Evolutionary conservation across 768 basidiomycete species (phyloP).

Genomic region (Leccinum rimulosum): DNA sequence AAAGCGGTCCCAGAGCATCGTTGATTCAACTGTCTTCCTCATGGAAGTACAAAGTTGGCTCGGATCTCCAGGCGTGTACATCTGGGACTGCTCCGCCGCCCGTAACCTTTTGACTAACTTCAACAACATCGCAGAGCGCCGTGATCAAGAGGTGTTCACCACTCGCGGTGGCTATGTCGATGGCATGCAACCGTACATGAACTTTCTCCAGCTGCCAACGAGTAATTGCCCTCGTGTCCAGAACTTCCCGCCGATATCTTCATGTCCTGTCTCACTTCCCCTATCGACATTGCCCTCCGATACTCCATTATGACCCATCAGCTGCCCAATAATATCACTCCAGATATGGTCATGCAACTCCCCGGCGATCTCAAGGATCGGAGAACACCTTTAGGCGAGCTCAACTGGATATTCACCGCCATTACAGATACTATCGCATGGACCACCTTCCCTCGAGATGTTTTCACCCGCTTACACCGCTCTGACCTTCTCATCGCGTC

Average conservation of each 20-base stretch:
- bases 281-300: constrained; percentile 95
- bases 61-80: constrained; percentile 92
- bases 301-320: constrained; percentile 91
- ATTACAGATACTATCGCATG: constrained; percentile 99
- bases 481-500: constrained; percentile 96
- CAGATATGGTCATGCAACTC: constrained; percentile 91
- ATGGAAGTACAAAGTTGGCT: constrained; percentile 93
- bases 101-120: constrained; percentile 92
- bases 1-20: background rate
- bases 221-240: constrained; percentile 90
- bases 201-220: constrained; percentile 92
- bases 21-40: constrained; percentile 58
- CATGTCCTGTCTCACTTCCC: constrained; percentile 95
- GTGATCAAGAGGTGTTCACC: constrained; percentile 64
- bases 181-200: constrained; percentile 67
- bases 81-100: constrained; percentile 99
- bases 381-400: constrained; percentile 92
- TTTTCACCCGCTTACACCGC: constrained; percentile 91
- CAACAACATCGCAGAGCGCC: constrained; percentile 70
- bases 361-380: constrained; percentile 97
- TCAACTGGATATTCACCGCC: constrained; percentile 99
- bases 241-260: constrained; percentile 97
- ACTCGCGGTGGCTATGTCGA: constrained; percentile 59
- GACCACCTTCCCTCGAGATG: constrained; percentile 92
- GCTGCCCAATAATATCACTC: constrained; percentile 72